A percentile compares a stretch with the other conserved stretches of the same genome.
phyloP scores from a whole-genome alignment of 805 yeast species.

The Ogataea nitratoaversa region DNA sequence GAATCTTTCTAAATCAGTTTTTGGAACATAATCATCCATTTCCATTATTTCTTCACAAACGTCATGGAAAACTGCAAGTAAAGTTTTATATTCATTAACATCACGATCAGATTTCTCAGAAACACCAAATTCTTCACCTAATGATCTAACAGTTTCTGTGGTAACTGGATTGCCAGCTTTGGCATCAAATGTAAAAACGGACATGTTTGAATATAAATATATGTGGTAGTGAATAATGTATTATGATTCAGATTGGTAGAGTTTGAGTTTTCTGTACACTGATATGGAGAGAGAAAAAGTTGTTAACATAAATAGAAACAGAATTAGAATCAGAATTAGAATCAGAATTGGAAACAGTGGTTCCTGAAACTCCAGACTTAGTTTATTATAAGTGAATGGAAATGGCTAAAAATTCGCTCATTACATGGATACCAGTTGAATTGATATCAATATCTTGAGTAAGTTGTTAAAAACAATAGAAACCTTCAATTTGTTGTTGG shows the following conservation, averaged over 20 bases:
- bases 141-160: conserved; percentile 8
- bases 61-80: conserved; percentile 28
- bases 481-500: no score
- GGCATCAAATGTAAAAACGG: conserved; percentile 24
- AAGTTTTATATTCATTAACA: conserved; percentile 20
- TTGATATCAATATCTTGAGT: no score
- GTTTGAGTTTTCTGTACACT: neutral
- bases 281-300: no score
- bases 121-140: conserved; percentile 18
- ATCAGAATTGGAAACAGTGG: no score
- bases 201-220: conserved; percentile 19
- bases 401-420: no score
- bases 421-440: no score
- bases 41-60: conserved; percentile 18
- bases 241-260: neutral
- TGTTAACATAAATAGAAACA: no score
- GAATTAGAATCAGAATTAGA: no score
- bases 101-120: conserved; percentile 12
- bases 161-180: conserved; percentile 25
- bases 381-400: no score
- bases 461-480: no score
- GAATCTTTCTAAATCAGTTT: conserved; percentile 26
- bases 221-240: neutral
- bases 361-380: no score
- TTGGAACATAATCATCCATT: conserved; percentile 30